Percentiles rank a stretch among this genome's conserved stretches.
Evolutionary conservation across 83 land plant species (phyloP).

Genomic region (Thuja plicata): DNA sequence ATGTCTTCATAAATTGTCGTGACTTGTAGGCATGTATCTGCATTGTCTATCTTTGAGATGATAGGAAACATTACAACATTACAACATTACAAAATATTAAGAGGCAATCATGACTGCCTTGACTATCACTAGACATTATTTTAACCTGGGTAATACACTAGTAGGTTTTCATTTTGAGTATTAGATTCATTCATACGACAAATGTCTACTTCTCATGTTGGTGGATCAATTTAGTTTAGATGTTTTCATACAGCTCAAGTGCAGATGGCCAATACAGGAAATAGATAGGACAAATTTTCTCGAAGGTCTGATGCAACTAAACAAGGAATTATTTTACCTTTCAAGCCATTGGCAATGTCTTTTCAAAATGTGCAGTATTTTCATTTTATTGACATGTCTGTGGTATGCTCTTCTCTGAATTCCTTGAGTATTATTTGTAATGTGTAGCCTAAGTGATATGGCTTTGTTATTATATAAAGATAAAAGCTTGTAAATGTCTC

Average conservation of each 20-base stretch:
- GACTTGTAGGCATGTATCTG: neutral
- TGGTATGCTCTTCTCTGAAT: slow-evolving; percentile 42
- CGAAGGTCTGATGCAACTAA: neutral
- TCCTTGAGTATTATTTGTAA: too few species aligned
- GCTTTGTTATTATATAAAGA: neutral
- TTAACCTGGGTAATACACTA: neutral
- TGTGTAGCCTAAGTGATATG: neutral
- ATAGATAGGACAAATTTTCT: neutral
- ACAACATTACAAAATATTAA: neutral
- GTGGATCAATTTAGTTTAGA: neutral
- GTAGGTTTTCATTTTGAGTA: neutral
- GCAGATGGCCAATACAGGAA: neutral
- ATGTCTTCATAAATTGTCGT: neutral
- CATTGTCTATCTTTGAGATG: neutral
- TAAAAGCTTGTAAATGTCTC: neutral
- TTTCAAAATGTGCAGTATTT: slow-evolving; percentile 64
- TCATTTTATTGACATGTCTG: slow-evolving; percentile 79
- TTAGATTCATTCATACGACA: neutral
- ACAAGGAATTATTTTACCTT: slow-evolving; percentile 33
- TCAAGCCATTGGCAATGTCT: slow-evolving; percentile 65
- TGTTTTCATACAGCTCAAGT: neutral
- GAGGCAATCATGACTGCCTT: neutral
- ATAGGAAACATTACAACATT: neutral
- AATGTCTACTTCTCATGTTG: neutral
- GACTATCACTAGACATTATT: neutral